A percentile compares a stretch with the other conserved stretches of the same genome.
These are phyloP conservation scores for Jacaranda mimosifolia DNA, from an alignment of 257 asterid species.

Conservation along the genomic window DNA sequence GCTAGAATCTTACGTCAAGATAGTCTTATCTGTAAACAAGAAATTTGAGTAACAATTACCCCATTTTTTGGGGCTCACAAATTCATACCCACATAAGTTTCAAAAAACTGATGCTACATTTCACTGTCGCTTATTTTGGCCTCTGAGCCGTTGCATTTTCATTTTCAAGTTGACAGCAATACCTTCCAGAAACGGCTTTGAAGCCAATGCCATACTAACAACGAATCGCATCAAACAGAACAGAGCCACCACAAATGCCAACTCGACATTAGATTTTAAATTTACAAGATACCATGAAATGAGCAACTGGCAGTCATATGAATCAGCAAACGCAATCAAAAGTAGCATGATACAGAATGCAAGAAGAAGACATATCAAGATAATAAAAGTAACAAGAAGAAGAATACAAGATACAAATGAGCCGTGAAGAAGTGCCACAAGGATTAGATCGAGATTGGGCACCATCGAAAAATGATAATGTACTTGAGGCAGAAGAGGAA, in stretches of 20 bases:
- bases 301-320: background rate
- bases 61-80: background rate
- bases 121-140: background rate
- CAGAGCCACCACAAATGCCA: conserved; percentile 32
- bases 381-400: conserved; percentile 33
- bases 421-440: conserved; percentile 48
- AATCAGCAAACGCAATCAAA: conserved; percentile 30
- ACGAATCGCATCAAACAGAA: conserved; percentile 25
- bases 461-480: conserved; percentile 32
- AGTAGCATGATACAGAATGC: conserved; percentile 37
- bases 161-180: background rate
- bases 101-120: background rate
- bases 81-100: background rate
- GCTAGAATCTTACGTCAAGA: background rate
- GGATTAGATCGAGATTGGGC: conserved; percentile 44
- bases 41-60: background rate
- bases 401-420: conserved; percentile 40
- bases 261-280: conserved; percentile 40
- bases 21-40: background rate
- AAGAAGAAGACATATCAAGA: conserved; percentile 37
- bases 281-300: conserved; percentile 23
- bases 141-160: conserved; percentile 30
- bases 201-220: conserved; percentile 21
- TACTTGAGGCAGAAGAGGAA: background rate
- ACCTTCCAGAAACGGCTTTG: conserved; percentile 22